Base-by-base conservation (phyloP, 192 early-diverging fungal genomes). In the Backusella macrospora region DNA sequence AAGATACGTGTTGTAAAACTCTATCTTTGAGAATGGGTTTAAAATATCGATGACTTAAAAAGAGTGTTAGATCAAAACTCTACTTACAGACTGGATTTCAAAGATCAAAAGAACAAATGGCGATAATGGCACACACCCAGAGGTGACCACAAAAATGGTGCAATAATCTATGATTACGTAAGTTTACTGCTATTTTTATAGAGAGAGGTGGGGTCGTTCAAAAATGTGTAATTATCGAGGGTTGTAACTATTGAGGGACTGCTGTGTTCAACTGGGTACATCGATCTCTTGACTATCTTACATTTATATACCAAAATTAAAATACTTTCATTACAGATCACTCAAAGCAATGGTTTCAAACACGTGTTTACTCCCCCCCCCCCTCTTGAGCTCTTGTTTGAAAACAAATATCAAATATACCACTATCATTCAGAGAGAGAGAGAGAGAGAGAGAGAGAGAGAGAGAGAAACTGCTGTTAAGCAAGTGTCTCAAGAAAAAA, bases 271-370 rank as follows among this genome's bases (percentile, higher is more conserved):
- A 40, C 12, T 64, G 62, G 34, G 34, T 64, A 16, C 8, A 64
- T 40, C 62, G 34, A 64, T 64, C 62, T 64, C 62, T 64, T 64
- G 62, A 64, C 34, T 8, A 64, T 16, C 29, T 64, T 37, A 64
- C 62, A 64, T 16, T 64, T 8, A 18, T 64, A 6, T 64, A 64
- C 16, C 26, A 64, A 64, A 64, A 38, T 37, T 26, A 64, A 64
- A 64, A 64, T 38, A 38, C 7, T 64, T 64, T 64, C 62, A 64
- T 34, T 34, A 2, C 29, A 34, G 29, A 34, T 34, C 29, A 2
- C 29, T 34, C 0, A 34, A 2, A 34, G 29, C 29, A 34, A 34
- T 34, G 1, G 29, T 34, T 34, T 34, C 29, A 34, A 34, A 34
- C 29, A 34, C 29, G 2, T 34, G 2, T 34, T 34, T 38, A 64